Evolutionary conservation across 805 yeast species (phyloP), one percentile per base, ranked within the genome.

Genomic region (Hagleromyces aurorensis): DNA sequence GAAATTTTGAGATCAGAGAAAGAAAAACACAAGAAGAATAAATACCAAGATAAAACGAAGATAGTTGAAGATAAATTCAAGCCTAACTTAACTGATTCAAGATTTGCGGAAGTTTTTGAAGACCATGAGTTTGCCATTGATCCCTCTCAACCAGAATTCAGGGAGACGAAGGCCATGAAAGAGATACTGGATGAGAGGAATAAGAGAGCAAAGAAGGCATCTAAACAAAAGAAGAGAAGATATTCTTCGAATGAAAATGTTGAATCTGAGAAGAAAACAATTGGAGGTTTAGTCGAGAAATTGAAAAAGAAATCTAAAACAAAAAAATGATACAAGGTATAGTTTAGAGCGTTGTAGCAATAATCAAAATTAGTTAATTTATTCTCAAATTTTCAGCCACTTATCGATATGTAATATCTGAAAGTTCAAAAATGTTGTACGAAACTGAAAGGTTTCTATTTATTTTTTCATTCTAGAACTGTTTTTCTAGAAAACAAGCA

Each of bases 111-210:
- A 41, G 65, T 86, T 40, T 84, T 78, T 50, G 85, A 85, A 47
- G 78, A 75, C 38, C 95, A 83, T 40, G 91, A 80, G 38, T 91
- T 75, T 59, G 96, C 96, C 8, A 86, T 93, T 52, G 98, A 93
- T 58, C 94, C 96, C 13, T 78, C 93, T 13, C 75, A 69, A 49
- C 81, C 93, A n/a, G 94, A 84, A 53, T 89, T 72, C 66, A 86
- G 82, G 62, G 75, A 78, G 57, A 87, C 97, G 1, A 63, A 73
- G 11, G 85, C 91, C 15, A 87, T 89, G 94, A 77, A 78, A 51
- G 69, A 78, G 55, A 71, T 91, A 33, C 59, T 91, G 62, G 67
- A 72, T 25, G 94, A 86, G 57, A 71, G 94, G 42, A 67, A 70
- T 23, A 73, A 74, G 51, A 69, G 77, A 48, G 52, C 59, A 21